phyloP scores from a whole-genome alignment of 169 alveolate species.

The Blepharisma undulans region DNA sequence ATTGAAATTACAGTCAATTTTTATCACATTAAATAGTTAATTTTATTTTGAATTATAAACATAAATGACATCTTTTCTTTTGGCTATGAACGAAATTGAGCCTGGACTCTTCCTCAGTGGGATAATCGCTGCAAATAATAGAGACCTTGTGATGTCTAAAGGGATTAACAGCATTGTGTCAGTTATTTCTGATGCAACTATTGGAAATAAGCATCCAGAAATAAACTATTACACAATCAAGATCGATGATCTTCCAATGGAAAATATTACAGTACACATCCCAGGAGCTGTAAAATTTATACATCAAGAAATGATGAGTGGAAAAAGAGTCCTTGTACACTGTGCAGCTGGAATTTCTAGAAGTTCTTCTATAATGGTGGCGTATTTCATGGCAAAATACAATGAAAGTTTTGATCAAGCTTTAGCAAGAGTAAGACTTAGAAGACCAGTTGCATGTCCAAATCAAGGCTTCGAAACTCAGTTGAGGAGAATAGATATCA shows the following conservation, averaged over 20 bases:
- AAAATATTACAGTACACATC: not conserved
- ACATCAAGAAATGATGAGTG: conserved; percentile 39
- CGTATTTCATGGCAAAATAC: conserved; percentile 68
- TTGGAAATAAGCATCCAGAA: not conserved
- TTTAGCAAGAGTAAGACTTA: conserved; percentile 43
- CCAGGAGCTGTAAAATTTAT: conserved; percentile 54
- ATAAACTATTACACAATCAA: not conserved
- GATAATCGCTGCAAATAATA: conserved; percentile 5
- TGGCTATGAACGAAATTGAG: conserved; percentile 1
- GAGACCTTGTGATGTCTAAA: not conserved
- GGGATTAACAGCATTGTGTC: conserved; percentile 7
- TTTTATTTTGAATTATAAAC: not conserved
- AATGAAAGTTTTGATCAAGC: conserved; percentile 59
- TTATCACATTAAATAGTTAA: not conserved
- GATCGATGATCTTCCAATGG: not conserved
- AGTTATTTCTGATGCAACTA: not conserved
- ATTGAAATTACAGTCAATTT: not conserved
- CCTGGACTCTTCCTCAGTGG: not conserved
- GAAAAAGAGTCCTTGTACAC: conserved; percentile 69
- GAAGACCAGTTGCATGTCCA: conserved; percentile 58
- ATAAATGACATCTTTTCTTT: not conserved
- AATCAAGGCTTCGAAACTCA: conserved; percentile 68
- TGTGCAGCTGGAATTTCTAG: conserved; percentile 80
- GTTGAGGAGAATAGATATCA: conserved; percentile 34
- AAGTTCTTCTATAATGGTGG: conserved; percentile 69